Evolutionary conservation across 2,329 filamentous ascomycete genomes (phyloP).

Genomic region (Pseudocercospora musae): DNA sequence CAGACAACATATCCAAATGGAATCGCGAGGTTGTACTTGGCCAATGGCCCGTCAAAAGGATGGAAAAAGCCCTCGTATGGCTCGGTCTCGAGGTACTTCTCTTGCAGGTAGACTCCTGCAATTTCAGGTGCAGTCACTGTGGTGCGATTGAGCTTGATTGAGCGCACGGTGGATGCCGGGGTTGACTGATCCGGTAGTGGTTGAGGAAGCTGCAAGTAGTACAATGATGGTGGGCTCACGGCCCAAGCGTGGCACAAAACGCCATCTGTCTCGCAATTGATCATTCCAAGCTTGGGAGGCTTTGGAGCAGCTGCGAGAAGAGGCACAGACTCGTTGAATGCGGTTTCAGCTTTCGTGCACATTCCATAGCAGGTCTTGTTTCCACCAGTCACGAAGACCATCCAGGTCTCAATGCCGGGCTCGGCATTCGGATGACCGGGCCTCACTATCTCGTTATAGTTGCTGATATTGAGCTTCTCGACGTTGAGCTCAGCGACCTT

Average conservation of each 20-base stretch:
- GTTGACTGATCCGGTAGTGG: slow-evolving; percentile 62
- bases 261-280: slow-evolving; percentile 72
- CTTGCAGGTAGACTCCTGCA: slow-evolving; percentile 58
- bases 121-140: slow-evolving; percentile 64
- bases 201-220: slow-evolving; percentile 61
- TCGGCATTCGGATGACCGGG: slow-evolving; percentile 57
- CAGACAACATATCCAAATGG: slow-evolving; percentile 67
- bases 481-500: slow-evolving; percentile 54
- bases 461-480: slow-evolving; percentile 61
- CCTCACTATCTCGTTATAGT: slow-evolving; percentile 67
- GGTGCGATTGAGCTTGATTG: slow-evolving; percentile 66
- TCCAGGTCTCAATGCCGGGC: slow-evolving; percentile 68
- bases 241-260: slow-evolving; percentile 75
- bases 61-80: slow-evolving; percentile 68
- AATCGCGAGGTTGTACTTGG: slow-evolving; percentile 59
- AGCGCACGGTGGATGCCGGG: slow-evolving; percentile 61
- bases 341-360: slow-evolving; percentile 62
- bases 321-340: slow-evolving; percentile 48
- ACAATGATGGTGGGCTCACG: slow-evolving; percentile 61
- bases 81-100: slow-evolving; percentile 51
- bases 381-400: slow-evolving; percentile 68
- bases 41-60: slow-evolving; percentile 67
- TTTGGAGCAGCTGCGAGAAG: slow-evolving; percentile 60
- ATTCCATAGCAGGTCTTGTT: slow-evolving; percentile 76
- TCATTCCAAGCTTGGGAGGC: slow-evolving; percentile 63